Evolutionary conservation across 768 basidiomycete genomes (phyloP), one percentile per base, ranked within the genome.

Genomic region (Pleurotus salmoneostramineus): DNA sequence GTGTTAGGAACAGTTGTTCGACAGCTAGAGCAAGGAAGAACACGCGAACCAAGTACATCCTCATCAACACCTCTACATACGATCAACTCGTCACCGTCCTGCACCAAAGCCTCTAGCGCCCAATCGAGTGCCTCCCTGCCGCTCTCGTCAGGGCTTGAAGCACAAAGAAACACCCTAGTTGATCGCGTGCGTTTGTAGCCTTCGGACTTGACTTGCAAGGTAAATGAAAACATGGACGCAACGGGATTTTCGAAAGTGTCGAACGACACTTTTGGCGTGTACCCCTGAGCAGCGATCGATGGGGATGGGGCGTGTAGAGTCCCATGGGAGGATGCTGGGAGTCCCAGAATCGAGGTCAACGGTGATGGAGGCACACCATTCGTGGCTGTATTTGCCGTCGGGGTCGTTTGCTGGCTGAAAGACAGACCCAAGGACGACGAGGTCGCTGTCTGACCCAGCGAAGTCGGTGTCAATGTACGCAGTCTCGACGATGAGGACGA

Each of bases 11-110:
- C 34, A 35, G 43, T 55, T 56, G 31, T 42, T 17, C 31, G 35
- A 27, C 12, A 33, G 33, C 44, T 45, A 35, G 49, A 17, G 4
- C 35, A 21, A 43, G 45, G 4, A 50, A 43, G 5, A 8, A 49
- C 43, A 37, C 33, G 67, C 83, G 35, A 60, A 93, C 92, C 88
- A 31, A 93, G 73, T 35, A 88, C 90, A 36, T 94, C 95, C 60
- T 90, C 83, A 61, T 96, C 94, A 11, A 96, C 83, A 0, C 96
- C 96, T 37, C 96, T 77, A 58, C 92, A 91, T 6, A 98, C 89
- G 57, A 99, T 86, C 17, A 98, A 74, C 72, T 98, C 96, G 68
- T 98, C 96, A 1, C 92, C 91, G 57, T 92, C 89, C 69, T 91
- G 88, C 6, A 88, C 84, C 8, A 99, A 78, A 35, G 82, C 80